phyloP scores from a whole-genome alignment of 768 basidiomycete genomes.

The Tephrocybe sp. region DNA sequence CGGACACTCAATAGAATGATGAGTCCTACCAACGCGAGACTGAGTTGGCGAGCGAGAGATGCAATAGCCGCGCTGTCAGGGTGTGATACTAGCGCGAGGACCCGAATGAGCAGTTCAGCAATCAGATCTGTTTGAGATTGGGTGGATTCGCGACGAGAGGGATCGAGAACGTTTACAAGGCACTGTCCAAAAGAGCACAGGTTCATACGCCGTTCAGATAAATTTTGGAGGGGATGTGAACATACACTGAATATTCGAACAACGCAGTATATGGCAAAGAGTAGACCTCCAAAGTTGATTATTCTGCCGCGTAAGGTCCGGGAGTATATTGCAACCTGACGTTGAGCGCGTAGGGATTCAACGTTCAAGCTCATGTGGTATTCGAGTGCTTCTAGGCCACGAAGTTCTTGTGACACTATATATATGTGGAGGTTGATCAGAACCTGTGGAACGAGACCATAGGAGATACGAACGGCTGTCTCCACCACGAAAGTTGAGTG shows the following conservation, averaged over 20 bases:
- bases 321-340: constrained; percentile 47
- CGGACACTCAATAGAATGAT: constrained; percentile 76
- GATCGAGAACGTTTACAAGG: constrained; percentile 48
- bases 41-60: constrained; percentile 46
- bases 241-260: constrained; percentile 61
- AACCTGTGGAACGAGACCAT: neutral
- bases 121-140: constrained; percentile 22
- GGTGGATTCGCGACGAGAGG: constrained; percentile 25
- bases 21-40: constrained; percentile 68
- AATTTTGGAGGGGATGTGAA: constrained; percentile 11
- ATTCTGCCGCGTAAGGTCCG: constrained; percentile 54
- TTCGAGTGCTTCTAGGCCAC: constrained; percentile 65
- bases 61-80: constrained; percentile 34
- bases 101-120: constrained; percentile 41
- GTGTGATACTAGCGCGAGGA: constrained; percentile 26
- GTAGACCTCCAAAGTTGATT: constrained; percentile 40
- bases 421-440: neutral
- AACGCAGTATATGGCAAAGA: constrained; percentile 69
- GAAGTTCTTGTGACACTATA: constrained; percentile 53
- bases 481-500: constrained; percentile 48
- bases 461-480: constrained; percentile 34
- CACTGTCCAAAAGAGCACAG: constrained; percentile 31
- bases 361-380: constrained; percentile 63
- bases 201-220: neutral
- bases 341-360: constrained; percentile 45